A percentile compares a stretch with the other conserved stretches of the same genome.
phyloP scores from a whole-genome alignment of 2,329 filamentous ascomycete genomes.

The Harringtonia lauricola region DNA sequence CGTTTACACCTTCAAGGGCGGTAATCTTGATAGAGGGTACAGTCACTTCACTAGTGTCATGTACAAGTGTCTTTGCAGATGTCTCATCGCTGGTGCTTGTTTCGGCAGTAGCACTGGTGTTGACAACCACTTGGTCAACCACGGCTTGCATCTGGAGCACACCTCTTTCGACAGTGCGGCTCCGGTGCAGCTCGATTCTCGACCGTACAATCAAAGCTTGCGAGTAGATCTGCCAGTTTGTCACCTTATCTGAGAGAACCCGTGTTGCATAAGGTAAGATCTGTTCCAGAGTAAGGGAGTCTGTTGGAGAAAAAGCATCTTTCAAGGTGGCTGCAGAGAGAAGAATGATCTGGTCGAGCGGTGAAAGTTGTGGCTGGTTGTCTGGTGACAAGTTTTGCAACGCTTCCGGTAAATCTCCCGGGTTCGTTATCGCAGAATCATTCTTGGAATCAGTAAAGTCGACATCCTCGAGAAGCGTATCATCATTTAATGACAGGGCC shows the following conservation, averaged over 20 bases:
- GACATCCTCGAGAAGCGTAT: slow-evolving; percentile 83
- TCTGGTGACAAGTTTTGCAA: slow-evolving; percentile 61
- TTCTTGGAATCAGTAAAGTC: slow-evolving; percentile 45
- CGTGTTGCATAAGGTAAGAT: slow-evolving; percentile 83
- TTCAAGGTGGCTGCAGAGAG: slow-evolving; percentile 81
- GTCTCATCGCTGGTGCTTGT: background rate
- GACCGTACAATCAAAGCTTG: slow-evolving; percentile 84
- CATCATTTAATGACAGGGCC: slow-evolving; percentile 74
- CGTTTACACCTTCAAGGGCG: slow-evolving; percentile 17
- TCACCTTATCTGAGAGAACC: slow-evolving; percentile 77
- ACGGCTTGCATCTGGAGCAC: slow-evolving; percentile 89
- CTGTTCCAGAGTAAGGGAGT: slow-evolving; percentile 85
- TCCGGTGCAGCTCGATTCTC: slow-evolving; percentile 77
- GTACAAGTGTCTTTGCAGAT: background rate
- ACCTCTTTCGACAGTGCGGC: slow-evolving; percentile 78
- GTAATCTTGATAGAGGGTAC: slow-evolving; percentile 36
- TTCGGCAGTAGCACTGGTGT: slow-evolving; percentile 40
- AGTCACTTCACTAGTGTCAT: slow-evolving; percentile 15
- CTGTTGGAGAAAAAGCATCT: slow-evolving; percentile 72
- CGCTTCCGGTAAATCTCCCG: slow-evolving; percentile 39
- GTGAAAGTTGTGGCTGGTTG: slow-evolving; percentile 68
- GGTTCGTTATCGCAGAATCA: slow-evolving; percentile 9
- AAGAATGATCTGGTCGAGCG: slow-evolving; percentile 83
- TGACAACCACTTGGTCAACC: slow-evolving; percentile 87
- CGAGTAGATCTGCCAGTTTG: slow-evolving; percentile 97